Percentiles rank a stretch among this genome's conserved stretches.
Evolutionary conservation across 176 grass and related monocot genomes (phyloP).

Genomic region (Rhynchospora pubera): DNA sequence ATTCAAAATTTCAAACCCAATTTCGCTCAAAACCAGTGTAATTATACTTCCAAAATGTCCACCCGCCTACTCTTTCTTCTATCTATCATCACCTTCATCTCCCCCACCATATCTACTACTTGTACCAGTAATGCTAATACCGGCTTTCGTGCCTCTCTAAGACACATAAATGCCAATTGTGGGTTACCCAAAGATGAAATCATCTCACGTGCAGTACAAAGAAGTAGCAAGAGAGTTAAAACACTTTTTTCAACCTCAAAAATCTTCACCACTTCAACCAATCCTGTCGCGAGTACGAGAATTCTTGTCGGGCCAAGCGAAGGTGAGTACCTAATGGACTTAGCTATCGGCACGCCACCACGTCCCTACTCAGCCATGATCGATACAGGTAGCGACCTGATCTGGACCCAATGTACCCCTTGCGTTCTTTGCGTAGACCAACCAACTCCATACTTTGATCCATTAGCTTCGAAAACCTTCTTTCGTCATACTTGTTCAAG

Average conservation of each 20-base stretch:
- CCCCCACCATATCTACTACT: background rate
- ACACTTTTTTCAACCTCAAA: constrained; percentile 39
- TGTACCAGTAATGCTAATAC: background rate
- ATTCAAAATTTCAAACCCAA: background rate
- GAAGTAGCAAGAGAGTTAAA: constrained; percentile 39
- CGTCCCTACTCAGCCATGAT: constrained; percentile 45
- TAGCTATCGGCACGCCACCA: constrained; percentile 64
- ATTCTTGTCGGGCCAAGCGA: constrained; percentile 40
- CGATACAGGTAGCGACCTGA: constrained; percentile 42
- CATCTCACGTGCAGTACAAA: constrained; percentile 35
- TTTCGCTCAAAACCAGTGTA: background rate
- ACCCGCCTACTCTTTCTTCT: constrained; percentile 6
- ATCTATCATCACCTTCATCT: constrained; percentile 1
- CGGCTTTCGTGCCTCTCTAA: constrained; percentile 44
- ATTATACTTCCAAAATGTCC: constrained; percentile 10
- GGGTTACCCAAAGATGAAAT: constrained; percentile 32
- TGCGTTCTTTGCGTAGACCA: constrained; percentile 15
- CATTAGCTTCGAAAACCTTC: constrained; percentile 32
- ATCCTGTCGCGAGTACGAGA: constrained; percentile 21
- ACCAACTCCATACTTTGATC: constrained; percentile 19
- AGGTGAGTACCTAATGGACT: constrained; percentile 63
- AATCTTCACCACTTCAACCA: constrained; percentile 1
- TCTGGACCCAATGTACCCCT: constrained; percentile 17
- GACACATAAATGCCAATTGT: constrained; percentile 29
- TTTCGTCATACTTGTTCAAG: constrained; percentile 25